Conservation (phyloP, 163 green algal genomes). For the Scenedesmus sp. region DNA sequence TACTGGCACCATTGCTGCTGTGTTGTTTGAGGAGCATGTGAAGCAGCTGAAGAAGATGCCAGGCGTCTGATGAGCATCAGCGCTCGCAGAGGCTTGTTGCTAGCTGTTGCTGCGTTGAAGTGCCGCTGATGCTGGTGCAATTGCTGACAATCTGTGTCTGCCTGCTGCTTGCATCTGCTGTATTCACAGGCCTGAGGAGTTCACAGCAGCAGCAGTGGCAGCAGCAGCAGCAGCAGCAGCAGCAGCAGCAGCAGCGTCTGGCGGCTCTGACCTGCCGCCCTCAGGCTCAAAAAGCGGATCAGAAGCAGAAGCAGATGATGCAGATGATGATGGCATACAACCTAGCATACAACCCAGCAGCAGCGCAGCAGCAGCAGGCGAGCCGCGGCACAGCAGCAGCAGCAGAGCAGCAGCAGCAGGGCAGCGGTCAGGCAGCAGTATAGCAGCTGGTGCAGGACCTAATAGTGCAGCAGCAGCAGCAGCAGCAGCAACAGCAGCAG, state of each 20-base stretch:
- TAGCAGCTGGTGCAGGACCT: not conserved
- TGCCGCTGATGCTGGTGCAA: not conserved
- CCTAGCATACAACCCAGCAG: not conserved
- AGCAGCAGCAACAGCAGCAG: not conserved
- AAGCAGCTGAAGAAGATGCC: too few species aligned
- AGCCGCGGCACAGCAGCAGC: not conserved
- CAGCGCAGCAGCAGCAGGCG: constrained; percentile 1
- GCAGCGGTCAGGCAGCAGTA: not conserved
- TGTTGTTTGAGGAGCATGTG: too few species aligned
- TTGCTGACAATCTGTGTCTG: not conserved
- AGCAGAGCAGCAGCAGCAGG: not conserved
- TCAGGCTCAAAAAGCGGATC: not conserved
- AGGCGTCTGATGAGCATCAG: too few species aligned
- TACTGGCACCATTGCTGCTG: too few species aligned
- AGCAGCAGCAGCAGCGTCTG: constrained; percentile 4
- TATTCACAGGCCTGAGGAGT: not conserved
- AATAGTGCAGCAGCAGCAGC: not conserved
- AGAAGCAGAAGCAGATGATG: constrained; percentile 8
- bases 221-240: not conserved
- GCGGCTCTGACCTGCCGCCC: not conserved
- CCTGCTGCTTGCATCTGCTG: not conserved
- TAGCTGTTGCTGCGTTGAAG: not conserved
- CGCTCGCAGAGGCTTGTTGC: not conserved
- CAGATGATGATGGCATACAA: not conserved
- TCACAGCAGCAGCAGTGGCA: not conserved